Percentiles rank a stretch among this genome's conserved stretches.
These are phyloP conservation scores for Coemansia sp. DNA, from an alignment of 192 early-diverging fungal genomes.

Conservation along the genomic window DNA sequence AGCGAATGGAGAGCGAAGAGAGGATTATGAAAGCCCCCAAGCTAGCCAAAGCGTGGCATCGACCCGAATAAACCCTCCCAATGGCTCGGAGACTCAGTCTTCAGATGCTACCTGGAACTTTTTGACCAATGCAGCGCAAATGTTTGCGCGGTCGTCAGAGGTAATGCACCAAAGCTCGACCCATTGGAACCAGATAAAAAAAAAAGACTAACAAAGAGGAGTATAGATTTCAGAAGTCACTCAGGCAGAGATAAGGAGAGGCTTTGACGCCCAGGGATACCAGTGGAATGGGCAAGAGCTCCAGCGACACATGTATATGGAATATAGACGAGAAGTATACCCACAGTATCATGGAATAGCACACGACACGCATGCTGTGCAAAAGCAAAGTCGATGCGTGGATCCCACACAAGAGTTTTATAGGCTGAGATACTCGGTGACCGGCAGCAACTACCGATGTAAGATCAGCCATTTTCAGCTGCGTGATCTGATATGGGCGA, in stretches of 20 bases:
- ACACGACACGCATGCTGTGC: constrained; percentile 39
- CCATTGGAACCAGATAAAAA: not conserved
- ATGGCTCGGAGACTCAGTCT: not conserved
- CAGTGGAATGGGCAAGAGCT: constrained; percentile 46
- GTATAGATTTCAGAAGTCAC: constrained; percentile 27
- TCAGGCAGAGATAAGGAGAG: constrained; percentile 19
- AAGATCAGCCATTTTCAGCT: constrained; percentile 50
- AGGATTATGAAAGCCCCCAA: too few species aligned
- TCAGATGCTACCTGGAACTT: constrained; percentile 31
- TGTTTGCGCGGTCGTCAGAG: constrained; percentile 40
- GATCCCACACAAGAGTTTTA: constrained; percentile 20
- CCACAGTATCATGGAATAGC: constrained; percentile 49
- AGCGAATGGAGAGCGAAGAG: not conserved
- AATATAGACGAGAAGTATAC: constrained; percentile 49
- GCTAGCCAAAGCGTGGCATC: not conserved
- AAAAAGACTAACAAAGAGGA: not conserved
- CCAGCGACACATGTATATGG: constrained; percentile 39
- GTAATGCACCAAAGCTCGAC: not conserved
- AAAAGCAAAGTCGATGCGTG: constrained; percentile 12
- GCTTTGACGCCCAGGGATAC: constrained; percentile 60
- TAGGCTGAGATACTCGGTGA: constrained; percentile 23
- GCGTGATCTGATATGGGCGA: constrained; percentile 51
- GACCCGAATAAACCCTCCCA: not conserved
- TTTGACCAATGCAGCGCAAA: constrained; percentile 42
- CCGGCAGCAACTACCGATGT: constrained; percentile 25